These are phyloP conservation scores for Leccinum olivaceopallidum DNA, from an alignment of 768 basidiomycete species.

Conservation along the genomic window DNA sequence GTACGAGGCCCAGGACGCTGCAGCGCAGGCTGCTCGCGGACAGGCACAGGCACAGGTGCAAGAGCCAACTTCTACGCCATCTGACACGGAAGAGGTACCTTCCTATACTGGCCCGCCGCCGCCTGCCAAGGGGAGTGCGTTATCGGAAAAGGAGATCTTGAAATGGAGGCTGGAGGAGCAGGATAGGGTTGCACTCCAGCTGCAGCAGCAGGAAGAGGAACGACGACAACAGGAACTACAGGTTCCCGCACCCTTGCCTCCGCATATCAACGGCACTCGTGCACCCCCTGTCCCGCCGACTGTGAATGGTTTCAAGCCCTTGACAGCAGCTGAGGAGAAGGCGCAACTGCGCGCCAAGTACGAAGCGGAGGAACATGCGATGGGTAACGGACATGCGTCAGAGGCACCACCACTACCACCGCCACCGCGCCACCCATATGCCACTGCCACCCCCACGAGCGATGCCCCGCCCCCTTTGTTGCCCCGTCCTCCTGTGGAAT, in stretches of 20 bases:
- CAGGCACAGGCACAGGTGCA: slow-evolving; percentile 12
- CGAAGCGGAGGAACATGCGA: slow-evolving; percentile 50
- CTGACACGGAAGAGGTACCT: slow-evolving; percentile 21
- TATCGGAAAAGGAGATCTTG: slow-evolving; percentile 59
- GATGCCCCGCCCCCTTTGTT: slow-evolving; percentile 54
- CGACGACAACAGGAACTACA: slow-evolving; percentile 4
- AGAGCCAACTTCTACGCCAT: slow-evolving; percentile 18
- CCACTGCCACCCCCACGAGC: not conserved
- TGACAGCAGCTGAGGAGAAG: slow-evolving; percentile 82
- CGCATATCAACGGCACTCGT: slow-evolving; percentile 27
- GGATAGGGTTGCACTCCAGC: slow-evolving; percentile 41
- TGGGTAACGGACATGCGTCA: slow-evolving; percentile 40
- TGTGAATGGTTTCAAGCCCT: slow-evolving; percentile 28
- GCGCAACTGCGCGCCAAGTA: slow-evolving; percentile 64
- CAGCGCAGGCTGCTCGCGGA: slow-evolving; percentile 36
- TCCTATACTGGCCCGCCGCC: slow-evolving; percentile 24
- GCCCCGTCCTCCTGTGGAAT: slow-evolving; percentile 77
- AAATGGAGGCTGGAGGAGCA: slow-evolving; percentile 57
- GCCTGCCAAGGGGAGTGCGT: slow-evolving; percentile 21
- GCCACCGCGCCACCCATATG: slow-evolving; percentile 18
- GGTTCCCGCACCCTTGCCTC: slow-evolving; percentile 26
- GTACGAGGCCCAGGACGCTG: slow-evolving; percentile 71
- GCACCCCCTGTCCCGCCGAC: slow-evolving; percentile 33
- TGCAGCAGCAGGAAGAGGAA: slow-evolving; percentile 18
- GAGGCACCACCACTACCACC: not conserved